Evolutionary conservation across 225 moss, liverwort and hornwort genomes (phyloP), one percentile per base, ranked within the genome.

Genomic region (Bryoerythrophyllum caledonicum): DNA sequence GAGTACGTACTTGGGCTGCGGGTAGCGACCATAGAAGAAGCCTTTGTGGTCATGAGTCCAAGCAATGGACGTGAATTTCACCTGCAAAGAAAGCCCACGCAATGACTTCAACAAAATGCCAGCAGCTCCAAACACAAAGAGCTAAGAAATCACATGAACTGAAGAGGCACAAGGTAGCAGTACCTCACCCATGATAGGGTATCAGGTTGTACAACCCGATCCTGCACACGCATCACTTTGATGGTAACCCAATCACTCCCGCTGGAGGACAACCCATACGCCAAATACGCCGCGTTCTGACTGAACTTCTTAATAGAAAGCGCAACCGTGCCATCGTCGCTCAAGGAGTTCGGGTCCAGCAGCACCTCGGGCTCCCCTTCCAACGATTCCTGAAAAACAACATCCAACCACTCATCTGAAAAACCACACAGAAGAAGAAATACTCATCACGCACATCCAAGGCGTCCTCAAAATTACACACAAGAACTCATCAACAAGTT

Each of bases 211-310:
- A 88, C 85, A 56, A 60, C 83, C 80, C 86, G 85, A 80, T 87
- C 89, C 34, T 83, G 78, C 65, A 92, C 85, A 54, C 83, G 84
- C 87, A 94, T 82, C 44, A 92, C 84, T 78, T 90, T 90, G 40
- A 96, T 87, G 14, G 88, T 90, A 62, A 92, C 60, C 96, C 96
- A 96, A 46, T 96, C 96, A 77, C 96, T 96, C 40, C 96, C 96
- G 67, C 94, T 92, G 24, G 88, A 79, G 74, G 92, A 94, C 69
- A 91, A 73, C 27, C 88, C 96, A 78, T 85, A 92, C n/a, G 96
- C 96, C 73, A 96, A 53, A 37, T 83, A 90, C 52, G 84, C 78
- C 9, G 83, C 89, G 76, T 94, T 85, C 68, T 88, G 81, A 49
- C 87, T 94, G 72, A 92, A 77, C 20, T 78, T 73, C 40, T 71